phyloP scores from a whole-genome alignment of 2,329 filamentous ascomycete species.

The Alternaria panax region DNA sequence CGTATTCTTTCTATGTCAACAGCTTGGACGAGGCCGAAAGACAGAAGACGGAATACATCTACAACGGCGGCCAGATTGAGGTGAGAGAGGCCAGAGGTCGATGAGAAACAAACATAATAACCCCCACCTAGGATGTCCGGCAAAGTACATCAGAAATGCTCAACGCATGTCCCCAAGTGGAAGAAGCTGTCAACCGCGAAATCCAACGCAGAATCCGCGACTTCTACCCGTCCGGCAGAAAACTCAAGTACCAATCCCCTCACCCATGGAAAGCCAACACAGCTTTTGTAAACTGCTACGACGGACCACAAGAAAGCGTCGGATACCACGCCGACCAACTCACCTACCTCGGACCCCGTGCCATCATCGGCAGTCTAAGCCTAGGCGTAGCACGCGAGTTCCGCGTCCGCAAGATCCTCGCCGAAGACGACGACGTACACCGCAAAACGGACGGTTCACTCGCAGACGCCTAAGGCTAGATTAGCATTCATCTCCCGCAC shows the following conservation, averaged over 20 bases:
- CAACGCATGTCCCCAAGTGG: slow-evolving; percentile 72
- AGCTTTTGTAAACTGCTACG: slow-evolving; percentile 94
- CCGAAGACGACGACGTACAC: slow-evolving; percentile 58
- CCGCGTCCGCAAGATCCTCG: slow-evolving; percentile 78
- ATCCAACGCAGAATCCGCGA: slow-evolving; percentile 74
- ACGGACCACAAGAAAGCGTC: slow-evolving; percentile 79
- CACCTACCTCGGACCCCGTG: slow-evolving; percentile 87
- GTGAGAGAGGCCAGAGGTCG: slow-evolving; percentile 52
- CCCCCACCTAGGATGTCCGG: slow-evolving; percentile 67
- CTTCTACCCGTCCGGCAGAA: slow-evolving; percentile 72
- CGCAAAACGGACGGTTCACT: slow-evolving; percentile 48
- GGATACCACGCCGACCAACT: slow-evolving; percentile 94
- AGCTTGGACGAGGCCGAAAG: slow-evolving; percentile 71
- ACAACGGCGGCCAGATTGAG: slow-evolving; percentile 78
- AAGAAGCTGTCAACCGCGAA: slow-evolving; percentile 77
- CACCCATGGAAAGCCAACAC: slow-evolving; percentile 82
- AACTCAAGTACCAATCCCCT: slow-evolving; percentile 79
- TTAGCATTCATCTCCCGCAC: slow-evolving; percentile 91
- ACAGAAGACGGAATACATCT: slow-evolving; percentile 82
- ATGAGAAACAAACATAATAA: background rate
- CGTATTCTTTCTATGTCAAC: slow-evolving; percentile 82
- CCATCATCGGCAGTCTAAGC: slow-evolving; percentile 88
- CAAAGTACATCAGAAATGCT: slow-evolving; percentile 77
- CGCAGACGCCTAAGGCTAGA: slow-evolving; percentile 78
- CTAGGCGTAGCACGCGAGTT: slow-evolving; percentile 94